A percentile compares a stretch with the other conserved stretches of the same genome.
Conservation (phyloP, 1,139 yeast species). For the Debaryomycetaceae sp. region DNA sequence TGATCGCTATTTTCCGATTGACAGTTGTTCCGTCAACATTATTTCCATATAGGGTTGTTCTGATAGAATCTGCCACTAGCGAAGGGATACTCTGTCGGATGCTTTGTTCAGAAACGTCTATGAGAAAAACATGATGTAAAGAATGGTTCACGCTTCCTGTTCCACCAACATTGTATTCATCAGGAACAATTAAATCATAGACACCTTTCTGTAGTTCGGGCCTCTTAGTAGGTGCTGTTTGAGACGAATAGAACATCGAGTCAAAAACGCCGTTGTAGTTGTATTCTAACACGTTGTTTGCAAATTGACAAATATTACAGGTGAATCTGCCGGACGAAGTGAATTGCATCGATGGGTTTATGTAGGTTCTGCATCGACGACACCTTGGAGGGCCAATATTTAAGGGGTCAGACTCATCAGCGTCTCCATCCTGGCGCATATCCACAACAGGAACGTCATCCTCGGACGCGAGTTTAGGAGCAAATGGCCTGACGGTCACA, state of each 20-base stretch:
- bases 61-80: constrained; percentile 70
- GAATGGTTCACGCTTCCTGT: constrained; percentile 26
- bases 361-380: constrained; percentile 83
- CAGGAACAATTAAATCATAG: constrained; percentile 80
- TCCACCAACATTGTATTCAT: constrained; percentile 57
- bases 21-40: constrained; percentile 11
- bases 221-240: constrained; percentile 45
- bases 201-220: constrained; percentile 84
- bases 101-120: constrained; percentile 70
- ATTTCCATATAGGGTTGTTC: constrained; percentile 44
- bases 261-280: constrained; percentile 69
- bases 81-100: constrained; percentile 61
- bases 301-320: constrained; percentile 85
- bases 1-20: constrained; percentile 54
- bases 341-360: constrained; percentile 81
- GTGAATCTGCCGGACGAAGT: constrained; percentile 61
- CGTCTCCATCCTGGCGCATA: constrained; percentile 38
- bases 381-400: constrained; percentile 80
- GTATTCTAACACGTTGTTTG: constrained; percentile 62
- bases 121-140: constrained; percentile 69
- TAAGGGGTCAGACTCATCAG: constrained; percentile 21
- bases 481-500: constrained; percentile 80
- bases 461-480: constrained; percentile 49
- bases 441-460: constrained; percentile 68
- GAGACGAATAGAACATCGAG: constrained; percentile 57